phyloP scores from a whole-genome alignment of 805 yeast genomes.

The Ogataea nitratoaversa region DNA sequence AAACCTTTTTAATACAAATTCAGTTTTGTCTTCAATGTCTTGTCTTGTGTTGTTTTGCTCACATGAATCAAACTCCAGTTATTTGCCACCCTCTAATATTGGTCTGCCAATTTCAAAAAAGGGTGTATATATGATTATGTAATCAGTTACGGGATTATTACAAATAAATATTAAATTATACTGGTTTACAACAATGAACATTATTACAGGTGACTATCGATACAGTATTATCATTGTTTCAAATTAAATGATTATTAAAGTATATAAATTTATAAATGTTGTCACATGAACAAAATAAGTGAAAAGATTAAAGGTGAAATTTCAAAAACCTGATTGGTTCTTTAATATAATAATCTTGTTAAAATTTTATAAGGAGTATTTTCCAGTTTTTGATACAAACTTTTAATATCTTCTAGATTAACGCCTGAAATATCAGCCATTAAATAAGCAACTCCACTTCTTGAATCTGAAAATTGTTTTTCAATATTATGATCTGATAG shows the following conservation, averaged over 20 bases:
- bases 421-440: conserved; percentile 97
- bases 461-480: conserved; percentile 96
- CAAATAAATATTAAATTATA: too few relatives aligned
- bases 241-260: too few relatives aligned
- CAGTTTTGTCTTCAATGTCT: too few relatives aligned
- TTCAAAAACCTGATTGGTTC: background rate
- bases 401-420: conserved; percentile 73
- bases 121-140: background rate
- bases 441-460: conserved; percentile 92
- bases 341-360: conserved; percentile 81
- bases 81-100: background rate
- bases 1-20: too few relatives aligned
- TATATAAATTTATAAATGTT: too few relatives aligned
- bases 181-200: too few relatives aligned
- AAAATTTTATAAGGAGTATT: conserved; percentile 86
- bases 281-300: too few relatives aligned
- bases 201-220: too few relatives aligned
- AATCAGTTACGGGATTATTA: background rate
- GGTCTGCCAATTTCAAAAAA: too few relatives aligned
- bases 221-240: too few relatives aligned
- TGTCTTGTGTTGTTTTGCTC: too few relatives aligned
- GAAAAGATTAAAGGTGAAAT: background rate
- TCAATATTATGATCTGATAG: conserved; percentile 93
- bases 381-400: conserved; percentile 79
- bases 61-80: too few relatives aligned